Base-by-base conservation (phyloP, 805 yeast species). In the Kodamaea kaohsiungensis region DNA sequence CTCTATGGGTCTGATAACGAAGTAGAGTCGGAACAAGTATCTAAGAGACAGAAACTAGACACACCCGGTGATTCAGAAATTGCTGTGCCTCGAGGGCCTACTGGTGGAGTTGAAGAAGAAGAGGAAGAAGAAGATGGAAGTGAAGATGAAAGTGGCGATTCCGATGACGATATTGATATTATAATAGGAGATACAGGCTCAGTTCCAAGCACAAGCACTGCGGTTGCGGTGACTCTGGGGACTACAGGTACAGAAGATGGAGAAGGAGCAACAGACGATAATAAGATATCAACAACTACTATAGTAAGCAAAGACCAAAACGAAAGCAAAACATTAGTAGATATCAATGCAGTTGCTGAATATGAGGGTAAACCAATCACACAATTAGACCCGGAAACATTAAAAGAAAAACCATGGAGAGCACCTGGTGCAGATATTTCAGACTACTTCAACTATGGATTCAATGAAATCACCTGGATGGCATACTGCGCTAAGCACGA, bases 371-470 rank as follows among this genome's bases (percentile, higher is more conserved):
- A 83, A 61, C 96, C 96, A 3, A 76, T 95, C 48, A 89, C 96
- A 0, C 85, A 88, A 60, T 78, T 93, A 10, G 87, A 89, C 56
- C 79, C 93, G 9, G 93, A 88, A 56, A 87, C 86, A 52, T 73
- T 92, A 48, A 91, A 89, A 59, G 96, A 91, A 60, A 96, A 96
- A 73, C 99, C 99, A 7, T 95, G 99, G 99, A 82, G 99, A 66
- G 85, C 89, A 59, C 98, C 98, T 1, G 99, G 98, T 39, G 96
- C 97, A 2, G 98, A 95, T 71, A 73, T 90, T 42, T 82, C 96
- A 7, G 98, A 95, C 69, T 96, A 91, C 70, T 95, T 95, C 78
- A 95, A 95, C 72, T 95, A 85, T 65, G 99, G 99, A 1, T 95
- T 95, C 66, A 96, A 95, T 67, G 99, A 95, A 73, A 82, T 89